phyloP scores from a whole-genome alignment of 2,329 filamentous ascomycete genomes.

The Colletotrichum melonis region DNA sequence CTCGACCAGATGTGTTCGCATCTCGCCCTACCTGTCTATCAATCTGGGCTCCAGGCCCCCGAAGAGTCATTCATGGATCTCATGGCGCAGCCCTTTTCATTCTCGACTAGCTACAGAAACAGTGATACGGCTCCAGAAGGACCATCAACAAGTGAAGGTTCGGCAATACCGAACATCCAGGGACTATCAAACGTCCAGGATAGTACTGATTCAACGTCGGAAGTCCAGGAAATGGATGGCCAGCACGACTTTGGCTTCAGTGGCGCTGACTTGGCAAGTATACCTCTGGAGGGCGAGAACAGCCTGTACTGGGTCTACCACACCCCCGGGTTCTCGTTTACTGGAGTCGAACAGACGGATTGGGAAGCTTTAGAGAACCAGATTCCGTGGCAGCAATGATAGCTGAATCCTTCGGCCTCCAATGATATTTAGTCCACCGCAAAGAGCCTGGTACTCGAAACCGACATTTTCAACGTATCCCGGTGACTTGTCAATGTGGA shows the following conservation, averaged over 20 bases:
- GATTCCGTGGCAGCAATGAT: background rate
- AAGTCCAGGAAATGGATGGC: background rate
- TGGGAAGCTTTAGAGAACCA: conserved; percentile 28
- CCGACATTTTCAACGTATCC: too few relatives aligned
- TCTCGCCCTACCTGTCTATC: conserved; percentile 1
- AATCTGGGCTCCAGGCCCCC: background rate
- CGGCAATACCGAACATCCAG: background rate
- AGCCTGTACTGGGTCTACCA: conserved; percentile 19
- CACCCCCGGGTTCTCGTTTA: conserved; percentile 6
- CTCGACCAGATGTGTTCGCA: conserved; percentile 33
- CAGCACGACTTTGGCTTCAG: conserved; percentile 2
- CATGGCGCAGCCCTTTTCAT: background rate
- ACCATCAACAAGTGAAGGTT: too few relatives aligned
- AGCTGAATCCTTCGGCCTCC: background rate
- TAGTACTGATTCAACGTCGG: background rate
- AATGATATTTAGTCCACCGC: too few relatives aligned
- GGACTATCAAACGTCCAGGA: background rate
- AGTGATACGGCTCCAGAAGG: background rate
- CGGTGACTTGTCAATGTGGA: background rate
- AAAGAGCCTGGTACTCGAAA: background rate
- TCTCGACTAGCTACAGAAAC: background rate
- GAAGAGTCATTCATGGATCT: background rate
- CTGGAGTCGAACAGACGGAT: conserved; percentile 25
- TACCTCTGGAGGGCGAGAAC: conserved; percentile 25
- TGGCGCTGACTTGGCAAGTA: conserved; percentile 5